Evolutionary conservation across 2,329 filamentous ascomycete genomes (phyloP).

Genomic region (Cladosporium oxysporum): DNA sequence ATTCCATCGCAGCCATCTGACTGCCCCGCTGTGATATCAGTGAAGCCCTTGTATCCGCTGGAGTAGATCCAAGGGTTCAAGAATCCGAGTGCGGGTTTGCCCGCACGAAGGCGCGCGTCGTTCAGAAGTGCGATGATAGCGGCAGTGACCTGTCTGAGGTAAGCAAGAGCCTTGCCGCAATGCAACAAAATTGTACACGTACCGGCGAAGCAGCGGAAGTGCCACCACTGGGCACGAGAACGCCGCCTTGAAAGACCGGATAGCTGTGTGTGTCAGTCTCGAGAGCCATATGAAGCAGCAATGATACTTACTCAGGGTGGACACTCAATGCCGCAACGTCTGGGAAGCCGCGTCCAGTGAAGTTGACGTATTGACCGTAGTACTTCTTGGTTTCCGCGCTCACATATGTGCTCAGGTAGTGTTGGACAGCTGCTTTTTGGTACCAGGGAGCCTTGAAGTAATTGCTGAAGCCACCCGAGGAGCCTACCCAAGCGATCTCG

Average conservation of each 20-base stretch:
- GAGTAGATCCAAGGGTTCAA: constrained; percentile 63
- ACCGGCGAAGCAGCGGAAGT: constrained; percentile 56
- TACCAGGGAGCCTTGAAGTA: constrained; percentile 45
- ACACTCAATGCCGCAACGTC: constrained; percentile 46
- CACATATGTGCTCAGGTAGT: constrained; percentile 43
- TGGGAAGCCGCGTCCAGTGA: constrained; percentile 45
- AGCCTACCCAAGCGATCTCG: constrained; percentile 49
- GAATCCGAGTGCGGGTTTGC: constrained; percentile 56
- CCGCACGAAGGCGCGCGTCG: constrained; percentile 55
- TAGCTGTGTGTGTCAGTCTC: constrained; percentile 50
- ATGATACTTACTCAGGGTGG: background rate
- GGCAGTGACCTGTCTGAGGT: constrained; percentile 45
- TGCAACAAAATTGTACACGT: background rate
- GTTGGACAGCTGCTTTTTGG: constrained; percentile 43
- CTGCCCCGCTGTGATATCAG: constrained; percentile 47
- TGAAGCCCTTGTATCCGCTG: constrained; percentile 50
- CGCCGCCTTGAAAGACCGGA: constrained; percentile 46
- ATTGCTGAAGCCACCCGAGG: constrained; percentile 43
- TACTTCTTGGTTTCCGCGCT: constrained; percentile 41
- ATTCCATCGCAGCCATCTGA: constrained; percentile 42
- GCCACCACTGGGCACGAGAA: constrained; percentile 51
- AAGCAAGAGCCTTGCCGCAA: background rate
- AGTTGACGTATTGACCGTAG: constrained; percentile 41
- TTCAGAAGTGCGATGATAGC: constrained; percentile 62
- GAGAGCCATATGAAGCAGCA: background rate